Evolutionary conservation across 768 basidiomycete genomes (phyloP), one percentile per base, ranked within the genome.

Genomic region (Kwoniella mangroviensis): DNA sequence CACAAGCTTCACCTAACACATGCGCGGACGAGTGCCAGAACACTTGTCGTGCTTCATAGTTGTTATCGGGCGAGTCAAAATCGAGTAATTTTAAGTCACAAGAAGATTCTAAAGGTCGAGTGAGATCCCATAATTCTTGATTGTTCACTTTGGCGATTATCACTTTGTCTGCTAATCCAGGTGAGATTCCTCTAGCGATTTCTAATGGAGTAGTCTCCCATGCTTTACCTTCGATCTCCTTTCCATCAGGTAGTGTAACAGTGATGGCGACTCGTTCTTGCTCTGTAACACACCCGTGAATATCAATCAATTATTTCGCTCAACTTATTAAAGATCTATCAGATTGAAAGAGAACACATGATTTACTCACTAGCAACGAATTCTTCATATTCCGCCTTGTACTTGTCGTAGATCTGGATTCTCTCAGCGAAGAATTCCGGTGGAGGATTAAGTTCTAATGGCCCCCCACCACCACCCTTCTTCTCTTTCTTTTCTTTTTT

Each of bases 21-120:
- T 98, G 97, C 0, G 97, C 97, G 26, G 95, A 98, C 19, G 97
- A 98, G 83, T 98, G 97, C 97, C 97, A 99, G 86, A 98, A 99
- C 9, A 99, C 97, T 77, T 90, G 91, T 84, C 98, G 94, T 69
- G 96, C 94, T 90, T 83, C 63, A 58, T 75, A 75, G 74, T 83
- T 73, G 66, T 71, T 76, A 55, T 75, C 74, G 4, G 74, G 72
- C 9, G 76, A 77, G 62, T 98, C 94, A 79, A 98, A 99, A 83
- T 96, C 92, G 57, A 98, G 86, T 19, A 99, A 80, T 73, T 93
- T 89, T 26, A 99, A 87, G 72, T 88, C 89, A 79, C 89, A 90
- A 0, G 91, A 89, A 53, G 86, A 85, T 84, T 98, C 96, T n/a
- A 99, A 86, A 0, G 97, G 96, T 67, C 97, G 87, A 73, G 95